Base-by-base conservation (phyloP, 1,284 basidiomycete genomes). In the Porphyrellus sp. region DNA sequence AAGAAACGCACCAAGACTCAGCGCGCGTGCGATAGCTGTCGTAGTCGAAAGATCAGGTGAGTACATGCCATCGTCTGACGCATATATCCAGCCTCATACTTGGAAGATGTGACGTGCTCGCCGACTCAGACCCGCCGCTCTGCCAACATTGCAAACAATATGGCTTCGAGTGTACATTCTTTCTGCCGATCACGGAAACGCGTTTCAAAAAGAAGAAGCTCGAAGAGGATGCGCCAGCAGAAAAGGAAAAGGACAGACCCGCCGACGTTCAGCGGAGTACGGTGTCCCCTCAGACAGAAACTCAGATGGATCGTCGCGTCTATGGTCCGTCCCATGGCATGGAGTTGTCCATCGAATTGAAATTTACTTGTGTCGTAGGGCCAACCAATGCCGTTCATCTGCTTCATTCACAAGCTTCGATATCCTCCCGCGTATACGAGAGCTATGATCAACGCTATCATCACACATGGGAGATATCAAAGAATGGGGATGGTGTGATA, bases 141-240 rank as follows among this genome's bases (percentile, higher is more conserved):
- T 93, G 91, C 65, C 86, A 89, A 61, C 91, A 93, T 67, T 93
- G 91, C 77, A 88, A 90, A 62, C 89, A 93, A 68, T 93, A 93
- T 65, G 81, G 83, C 37, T 90, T 93, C 61, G 92, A 94, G 60
- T 98, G 93, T 70, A 96, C 93, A 13, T 98, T 95, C 73, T 97
- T 97, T 77, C 81, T 98, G 20, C 96, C 96, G 46, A 98, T 99
- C 64, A 93, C 95, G 18, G 96, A 98, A 71, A 99, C 95, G 0
- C 85, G 95, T 13, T 98, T 98, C 80, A 98, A 98, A 77, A 96
- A 96, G 77, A 92, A 93, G 74, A 87, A 89, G 62, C 57, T 81
- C 40, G 86, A 86, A 58, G 86, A 87, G 60, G 87, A 91, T 57
- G 72, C 75, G 0, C 73, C 73, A 0, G 71, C 73, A 59, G 75